These are phyloP conservation scores for Iris pallida DNA, from an alignment of 116 monocot genomes.

Conservation along the genomic window DNA sequence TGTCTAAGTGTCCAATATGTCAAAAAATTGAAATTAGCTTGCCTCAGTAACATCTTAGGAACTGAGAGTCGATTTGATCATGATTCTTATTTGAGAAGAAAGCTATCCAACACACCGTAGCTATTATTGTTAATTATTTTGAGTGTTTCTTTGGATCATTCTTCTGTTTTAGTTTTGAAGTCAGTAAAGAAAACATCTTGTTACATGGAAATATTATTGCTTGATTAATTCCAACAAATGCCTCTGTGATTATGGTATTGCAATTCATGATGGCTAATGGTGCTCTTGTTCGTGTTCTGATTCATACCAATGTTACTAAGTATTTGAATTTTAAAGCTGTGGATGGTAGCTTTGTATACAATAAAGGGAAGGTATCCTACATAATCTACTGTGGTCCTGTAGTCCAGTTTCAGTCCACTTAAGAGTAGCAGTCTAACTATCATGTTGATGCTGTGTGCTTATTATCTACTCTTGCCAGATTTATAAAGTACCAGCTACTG, in stretches of 20 bases:
- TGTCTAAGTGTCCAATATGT: too few species aligned
- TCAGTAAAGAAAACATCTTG: not conserved
- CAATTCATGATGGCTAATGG: constrained; percentile 59
- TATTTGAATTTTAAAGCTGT: constrained; percentile 43
- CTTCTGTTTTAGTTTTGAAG: too few species aligned
- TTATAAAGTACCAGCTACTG: constrained; percentile 46
- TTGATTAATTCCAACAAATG: not conserved
- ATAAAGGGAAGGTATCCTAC: constrained; percentile 26
- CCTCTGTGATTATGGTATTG: not conserved
- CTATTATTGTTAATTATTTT: too few species aligned
- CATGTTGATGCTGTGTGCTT: not conserved
- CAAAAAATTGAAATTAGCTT: too few species aligned
- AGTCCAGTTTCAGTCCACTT: not conserved
- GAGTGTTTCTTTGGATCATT: too few species aligned
- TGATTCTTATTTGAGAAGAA: too few species aligned
- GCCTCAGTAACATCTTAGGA: too few species aligned
- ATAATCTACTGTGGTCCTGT: too few species aligned
- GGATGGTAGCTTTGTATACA: constrained; percentile 40
- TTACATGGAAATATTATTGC: not conserved
- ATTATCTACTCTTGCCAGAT: constrained; percentile 15
- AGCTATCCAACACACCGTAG: too few species aligned
- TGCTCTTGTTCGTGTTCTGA: constrained; percentile 28
- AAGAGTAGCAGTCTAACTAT: not conserved
- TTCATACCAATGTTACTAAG: constrained; percentile 30
- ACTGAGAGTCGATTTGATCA: too few species aligned